phyloP scores from a whole-genome alignment of 768 basidiomycete species.

The Hydnomerulius pinastri region DNA sequence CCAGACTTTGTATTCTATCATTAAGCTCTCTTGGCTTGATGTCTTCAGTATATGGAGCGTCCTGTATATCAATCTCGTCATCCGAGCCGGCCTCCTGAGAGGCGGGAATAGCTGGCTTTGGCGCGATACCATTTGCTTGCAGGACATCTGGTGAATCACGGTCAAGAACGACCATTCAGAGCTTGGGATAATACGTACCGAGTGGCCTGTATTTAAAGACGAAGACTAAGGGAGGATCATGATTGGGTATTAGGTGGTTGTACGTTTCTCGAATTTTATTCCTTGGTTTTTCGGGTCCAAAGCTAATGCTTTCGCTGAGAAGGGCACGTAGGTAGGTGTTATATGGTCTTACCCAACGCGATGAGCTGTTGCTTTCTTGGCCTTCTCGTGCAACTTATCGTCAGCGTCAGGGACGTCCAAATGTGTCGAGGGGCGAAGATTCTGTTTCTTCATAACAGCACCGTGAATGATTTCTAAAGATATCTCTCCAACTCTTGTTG shows the following conservation, averaged over 20 bases:
- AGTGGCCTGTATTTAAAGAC: slow-evolving; percentile 23
- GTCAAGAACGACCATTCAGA: neutral
- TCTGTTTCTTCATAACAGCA: too few relatives aligned
- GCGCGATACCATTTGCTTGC: slow-evolving; percentile 21
- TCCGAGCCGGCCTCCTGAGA: neutral
- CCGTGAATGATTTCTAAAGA: slow-evolving; percentile 8
- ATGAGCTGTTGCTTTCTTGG: slow-evolving; percentile 24
- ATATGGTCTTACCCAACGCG: slow-evolving; percentile 13
- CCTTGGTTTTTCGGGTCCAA: slow-evolving; percentile 3
- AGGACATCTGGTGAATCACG: slow-evolving; percentile 13
- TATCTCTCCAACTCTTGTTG: slow-evolving; percentile 19
- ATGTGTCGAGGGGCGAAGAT: rapidly evolving
- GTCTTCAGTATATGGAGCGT: neutral
- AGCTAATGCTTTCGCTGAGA: slow-evolving; percentile 7
- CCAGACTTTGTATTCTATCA: slow-evolving; percentile 6
- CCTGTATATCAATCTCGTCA: neutral
- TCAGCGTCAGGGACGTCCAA: neutral
- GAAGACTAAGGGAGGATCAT: slow-evolving; percentile 11
- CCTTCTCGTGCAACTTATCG: slow-evolving; percentile 18
- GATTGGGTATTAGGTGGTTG: neutral
- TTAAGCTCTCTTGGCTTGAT: slow-evolving; percentile 1
- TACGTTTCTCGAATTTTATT: rapidly evolving
- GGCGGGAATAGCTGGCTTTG: neutral
- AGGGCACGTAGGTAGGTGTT: neutral
- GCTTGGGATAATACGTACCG: slow-evolving; percentile 3